phyloP scores from a whole-genome alignment of 495 filamentous ascomycete species.

The Podospora anserina region DNA sequence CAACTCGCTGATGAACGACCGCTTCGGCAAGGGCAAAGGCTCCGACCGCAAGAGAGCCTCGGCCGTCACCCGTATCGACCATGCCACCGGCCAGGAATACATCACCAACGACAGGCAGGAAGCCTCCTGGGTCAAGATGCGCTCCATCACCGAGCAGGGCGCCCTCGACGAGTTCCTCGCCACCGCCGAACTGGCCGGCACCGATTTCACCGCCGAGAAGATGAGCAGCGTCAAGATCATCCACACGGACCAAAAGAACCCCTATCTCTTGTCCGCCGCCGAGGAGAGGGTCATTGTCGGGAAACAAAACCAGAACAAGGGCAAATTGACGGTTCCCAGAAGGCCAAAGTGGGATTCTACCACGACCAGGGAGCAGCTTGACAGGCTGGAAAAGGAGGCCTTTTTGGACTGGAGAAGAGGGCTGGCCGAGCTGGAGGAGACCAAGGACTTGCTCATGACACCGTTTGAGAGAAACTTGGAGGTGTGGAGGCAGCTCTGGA shows the following conservation, averaged over 20 bases:
- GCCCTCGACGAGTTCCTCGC: conserved; percentile 74
- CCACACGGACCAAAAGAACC: conserved; percentile 90
- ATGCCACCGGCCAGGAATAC: conserved; percentile 61
- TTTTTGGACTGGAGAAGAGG: conserved; percentile 88
- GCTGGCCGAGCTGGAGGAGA: conserved; percentile 87
- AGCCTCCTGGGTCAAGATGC: conserved; percentile 91
- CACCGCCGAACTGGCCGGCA: conserved; percentile 92
- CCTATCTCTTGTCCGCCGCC: conserved; percentile 82
- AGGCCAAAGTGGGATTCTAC: conserved; percentile 81
- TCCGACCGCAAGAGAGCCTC: conserved; percentile 60
- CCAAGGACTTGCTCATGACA: conserved; percentile 92
- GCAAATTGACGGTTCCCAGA: conserved; percentile 80
- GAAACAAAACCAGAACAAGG: conserved; percentile 78
- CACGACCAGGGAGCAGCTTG: conserved; percentile 80
- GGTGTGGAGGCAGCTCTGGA: conserved; percentile 97
- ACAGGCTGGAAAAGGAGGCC: conserved; percentile 71
- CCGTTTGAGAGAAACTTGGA: conserved; percentile 98
- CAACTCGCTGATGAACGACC: conserved; percentile 79
- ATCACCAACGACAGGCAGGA: conserved; percentile 72
- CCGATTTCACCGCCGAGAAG: conserved; percentile 98
- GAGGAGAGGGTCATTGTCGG: conserved; percentile 73
- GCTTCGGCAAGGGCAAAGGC: conserved; percentile 85
- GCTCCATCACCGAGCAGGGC: conserved; percentile 94
- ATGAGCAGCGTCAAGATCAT: conserved; percentile 99
- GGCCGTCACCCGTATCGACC: conserved; percentile 58